A percentile compares a stretch with the other conserved stretches of the same genome.
Evolutionary conservation across 2,329 filamentous ascomycete genomes (phyloP).

Genomic region (Thielaviopsis punctulata): DNA sequence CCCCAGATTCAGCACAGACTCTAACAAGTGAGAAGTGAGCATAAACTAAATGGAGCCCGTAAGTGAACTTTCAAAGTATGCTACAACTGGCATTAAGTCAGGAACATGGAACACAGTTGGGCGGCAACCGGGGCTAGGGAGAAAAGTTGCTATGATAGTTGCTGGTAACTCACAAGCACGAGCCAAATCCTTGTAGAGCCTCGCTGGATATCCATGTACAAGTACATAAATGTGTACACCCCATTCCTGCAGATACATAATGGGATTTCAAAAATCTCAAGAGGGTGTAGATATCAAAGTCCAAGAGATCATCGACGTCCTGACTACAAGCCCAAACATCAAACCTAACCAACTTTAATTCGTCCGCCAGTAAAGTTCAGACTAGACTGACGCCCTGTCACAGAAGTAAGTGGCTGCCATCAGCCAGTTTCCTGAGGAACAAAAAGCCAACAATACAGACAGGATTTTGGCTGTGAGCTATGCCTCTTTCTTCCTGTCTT

Average conservation of each 20-base stretch:
- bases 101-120: neutral
- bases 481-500: too few species aligned
- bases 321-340: neutral
- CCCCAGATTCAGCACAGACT: neutral
- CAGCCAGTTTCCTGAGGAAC: neutral
- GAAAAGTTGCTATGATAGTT: neutral
- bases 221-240: too few species aligned
- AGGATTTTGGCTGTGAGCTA: too few species aligned
- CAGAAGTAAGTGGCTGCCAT: too few species aligned
- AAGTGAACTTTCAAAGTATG: too few species aligned
- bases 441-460: neutral
- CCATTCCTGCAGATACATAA: too few species aligned
- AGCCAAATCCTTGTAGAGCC: neutral
- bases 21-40: neutral
- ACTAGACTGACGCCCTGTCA: neutral
- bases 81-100: neutral
- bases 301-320: neutral
- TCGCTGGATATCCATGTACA: too few species aligned
- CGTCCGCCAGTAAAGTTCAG: neutral
- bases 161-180: neutral
- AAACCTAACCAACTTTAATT: neutral
- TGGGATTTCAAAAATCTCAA: too few species aligned
- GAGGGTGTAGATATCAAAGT: too few species aligned
- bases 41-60: too few species aligned
- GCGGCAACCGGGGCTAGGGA: neutral